Evolutionary conservation across 352 stramenopile species (phyloP), one percentile per base, ranked within the genome.

Genomic region (Phytopythium mirpurense): DNA sequence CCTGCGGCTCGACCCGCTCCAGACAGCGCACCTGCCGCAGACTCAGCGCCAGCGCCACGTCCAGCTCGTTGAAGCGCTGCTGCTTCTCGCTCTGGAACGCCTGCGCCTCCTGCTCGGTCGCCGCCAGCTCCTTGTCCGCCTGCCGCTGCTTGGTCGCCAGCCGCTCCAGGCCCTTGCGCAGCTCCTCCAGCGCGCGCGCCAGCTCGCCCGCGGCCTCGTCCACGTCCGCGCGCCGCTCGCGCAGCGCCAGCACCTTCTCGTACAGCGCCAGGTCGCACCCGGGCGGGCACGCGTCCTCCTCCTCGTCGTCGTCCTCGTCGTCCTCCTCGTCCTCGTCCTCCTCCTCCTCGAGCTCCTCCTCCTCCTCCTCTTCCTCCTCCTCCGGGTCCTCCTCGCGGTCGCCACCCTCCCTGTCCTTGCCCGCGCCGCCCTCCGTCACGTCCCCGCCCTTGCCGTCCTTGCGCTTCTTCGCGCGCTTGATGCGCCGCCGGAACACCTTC

Each of bases 11-110:
- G n/a, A n/a, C n/a, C n/a, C 56, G 32, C n/a, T 78, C 59, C 2
- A 95, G 63, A 47, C 78, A 90, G 2, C 80, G 65, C 18, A 96
- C 49, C 52, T 96, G 88, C 3, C 76, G 62, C 36, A 80, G 84
- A 45, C 71, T 88, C 12, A 96, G 68, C 16, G 82, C 66, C 11
- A 95, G 62, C 10, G 90, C 74, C n/a, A 95, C 75, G 31, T 94
- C 78, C 10, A 96, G 59, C 54, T 95, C 71, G 45, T 96, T 96
- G 62, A 94, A 93, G n/a, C 79, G 78, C 54, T 63, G 75, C 70
- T 98, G 93, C 67, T 98, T 98, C 61, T 98, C 90, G 45, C 80
- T 91, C 62, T 98, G 91, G 60, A 98, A 97, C 24, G 76, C 68
- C 60, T 90, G 84, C 32, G 97, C 96, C 49, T 98, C 90, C 36